Evolutionary conservation across 2,329 filamentous ascomycete genomes (phyloP), one percentile per base, ranked within the genome.

Genomic region (Apiospora marii): DNA sequence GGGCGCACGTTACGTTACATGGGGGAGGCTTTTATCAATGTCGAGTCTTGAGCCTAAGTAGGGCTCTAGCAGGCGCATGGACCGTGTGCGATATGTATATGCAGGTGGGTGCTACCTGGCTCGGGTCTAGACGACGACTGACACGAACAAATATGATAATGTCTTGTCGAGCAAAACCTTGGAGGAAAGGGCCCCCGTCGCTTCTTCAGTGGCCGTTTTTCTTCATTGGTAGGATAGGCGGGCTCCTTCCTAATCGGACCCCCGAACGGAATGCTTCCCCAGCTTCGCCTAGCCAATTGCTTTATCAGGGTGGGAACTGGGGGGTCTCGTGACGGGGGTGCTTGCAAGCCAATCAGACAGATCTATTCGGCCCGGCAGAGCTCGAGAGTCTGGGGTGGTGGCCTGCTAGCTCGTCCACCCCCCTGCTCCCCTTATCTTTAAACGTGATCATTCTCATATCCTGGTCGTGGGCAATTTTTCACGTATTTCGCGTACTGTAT

Each of bases 191-290:
- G 27, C 30, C 53, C 53, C 53, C 27, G 27, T 30, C 53, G 53
- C 53, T 61, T 22, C 30, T 34, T 61, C 19, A 27, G 37, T 41
- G 37, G 37, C 10, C 37, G 37, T 41, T 61, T 61, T 12, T 22
- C 27, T 30, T 34, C 30, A 58, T 30, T 58, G 24, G 24, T 53
- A 30, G 24, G 24, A 16, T 53, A 58, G 27, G n/a, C 19, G 53
- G 53, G 41, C 58, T 64, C 58, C 58, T 64, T 64, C 58, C 58
- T 64, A 64, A 64, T 64, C 58, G 58, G 58, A 64, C 16, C 58
- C 58, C 58, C 34, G 58, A 37, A 64, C 19, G 34, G 34, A 41
- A 64, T 41, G 8, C 58, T 64, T 64, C 58, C 58, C 58, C 58
- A 64, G 58, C 58, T 64, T 64, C 58, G 58, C 58, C 58, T 64